Conservation (phyloP, 2,329 filamentous ascomycete species). For the Sclerotinia minor region DNA sequence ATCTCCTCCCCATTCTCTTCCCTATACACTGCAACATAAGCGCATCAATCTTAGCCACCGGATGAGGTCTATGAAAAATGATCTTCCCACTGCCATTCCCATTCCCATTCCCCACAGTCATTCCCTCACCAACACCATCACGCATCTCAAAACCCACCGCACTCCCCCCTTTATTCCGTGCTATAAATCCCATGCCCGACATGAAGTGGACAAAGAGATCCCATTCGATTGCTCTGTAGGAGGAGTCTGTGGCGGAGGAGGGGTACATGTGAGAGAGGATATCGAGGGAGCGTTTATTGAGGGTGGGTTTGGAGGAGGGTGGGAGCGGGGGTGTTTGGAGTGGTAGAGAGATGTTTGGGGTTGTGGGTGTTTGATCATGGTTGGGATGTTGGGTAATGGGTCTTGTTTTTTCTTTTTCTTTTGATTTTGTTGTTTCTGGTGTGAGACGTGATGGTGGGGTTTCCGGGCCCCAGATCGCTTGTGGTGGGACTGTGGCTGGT, state of each 20-base stretch:
- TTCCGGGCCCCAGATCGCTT: neutral
- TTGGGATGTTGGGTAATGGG: neutral
- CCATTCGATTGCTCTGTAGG: neutral
- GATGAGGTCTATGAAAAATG: constrained; percentile 29
- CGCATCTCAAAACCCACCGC: constrained; percentile 11
- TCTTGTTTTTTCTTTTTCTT: neutral
- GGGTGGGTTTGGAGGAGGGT: neutral
- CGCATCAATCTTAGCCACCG: constrained; percentile 25
- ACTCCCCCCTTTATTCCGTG: constrained; percentile 12
- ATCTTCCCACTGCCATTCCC: constrained; percentile 15
- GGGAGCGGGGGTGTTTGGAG: accelerated
- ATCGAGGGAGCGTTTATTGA: neutral
- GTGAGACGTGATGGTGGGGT: neutral
- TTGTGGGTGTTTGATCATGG: neutral
- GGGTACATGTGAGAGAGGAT: neutral
- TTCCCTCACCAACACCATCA: neutral
- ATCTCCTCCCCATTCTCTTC: constrained; percentile 29
- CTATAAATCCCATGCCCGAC: constrained; percentile 23
- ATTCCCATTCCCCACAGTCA: neutral
- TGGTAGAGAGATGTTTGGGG: no score
- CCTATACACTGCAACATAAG: constrained; percentile 19
- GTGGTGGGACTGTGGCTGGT: neutral
- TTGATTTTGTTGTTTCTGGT: neutral
- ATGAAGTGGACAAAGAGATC: constrained; percentile 20
- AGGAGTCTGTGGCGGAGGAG: neutral